Base-by-base conservation (phyloP, 805 yeast genomes). In the Candida maris region DNA sequence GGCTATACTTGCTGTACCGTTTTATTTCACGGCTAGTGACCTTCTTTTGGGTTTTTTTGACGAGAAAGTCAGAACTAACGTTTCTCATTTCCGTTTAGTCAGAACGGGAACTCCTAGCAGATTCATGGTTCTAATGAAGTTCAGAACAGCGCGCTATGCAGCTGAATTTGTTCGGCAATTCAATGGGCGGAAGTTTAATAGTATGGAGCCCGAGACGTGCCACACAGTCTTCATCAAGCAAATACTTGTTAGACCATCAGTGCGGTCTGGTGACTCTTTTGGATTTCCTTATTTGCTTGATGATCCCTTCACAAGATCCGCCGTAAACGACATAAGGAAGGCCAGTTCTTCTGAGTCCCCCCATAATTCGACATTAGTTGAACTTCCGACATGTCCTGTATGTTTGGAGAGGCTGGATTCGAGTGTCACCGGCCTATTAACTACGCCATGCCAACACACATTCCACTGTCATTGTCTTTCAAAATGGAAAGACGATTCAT, bases 401-500 rank as follows among this genome's bases (percentile, higher is more conserved):
- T 88, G 97, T 54, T 64, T 88, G 13, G 97, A 88, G 50, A 67
- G 94, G 41, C 79, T 88, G 81, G 97, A 88, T 54, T 68, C 88
- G 1, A 75, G 74, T 16, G 67, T 83, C 4, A 79, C 95, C 0
- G 97, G 97, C 0, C 65, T 88, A 8, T 62, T 87, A 5, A 89
- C 96, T 0, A 88, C 85, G 22, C 88, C 93, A 2, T 89, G 96
- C 45, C 96, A 86, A 55, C 97, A 88, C 56, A 85, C 96, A 0
- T 88, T 86, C 59, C 96, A 88, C 57, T 88, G 95, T 48, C 83
- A 76, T 48, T 89, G 96, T 55, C 66, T 88, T 34, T 78, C 86
- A 30, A 84, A 81, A 58, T 88, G 96, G 96, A 76, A 75, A 38
- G 95, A 87, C 54, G 93, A 86, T 41, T 76, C 85, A 19, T 88